Base-by-base conservation (phyloP, 306 rosid genomes). In the Acacia crassicarpa region DNA sequence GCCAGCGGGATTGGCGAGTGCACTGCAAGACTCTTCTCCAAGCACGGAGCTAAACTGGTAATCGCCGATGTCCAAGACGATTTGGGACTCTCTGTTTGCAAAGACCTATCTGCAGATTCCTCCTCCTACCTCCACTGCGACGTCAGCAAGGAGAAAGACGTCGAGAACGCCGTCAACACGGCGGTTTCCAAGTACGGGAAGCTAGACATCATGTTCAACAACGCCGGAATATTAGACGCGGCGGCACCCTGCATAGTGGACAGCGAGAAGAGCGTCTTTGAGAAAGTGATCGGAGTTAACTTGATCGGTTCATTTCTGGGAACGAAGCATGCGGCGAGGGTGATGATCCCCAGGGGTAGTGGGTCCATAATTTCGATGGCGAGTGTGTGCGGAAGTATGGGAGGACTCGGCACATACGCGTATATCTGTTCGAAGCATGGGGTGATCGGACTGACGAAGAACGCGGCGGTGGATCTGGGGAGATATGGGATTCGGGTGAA, bases 1-100 rank as follows among this genome's bases (percentile, higher is more conserved):
- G 89, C 91, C 0, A 81, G 90, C 11, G 92, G 96, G 46, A 85
- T 92, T 1, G 92, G 92, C 1, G 94, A 90, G 33, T 48, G 54
- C 46, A 83, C 90, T 0, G 86, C 87, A 19, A 78, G 84, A 35
- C 83, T 90, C 40, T 92, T 90, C 83, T 44, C 89, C 0, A 73
- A 77, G 56, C 93, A 90, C 12, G 92, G 90, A 15, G 89, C 94
- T 2, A 77, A 81, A 68, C 85, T 88, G 0, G 80, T 90, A 1
- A 86, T 92, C 8, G 90, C 94, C 1, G 90, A 90, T 23, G 13
- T 62, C 33, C 67, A 62, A 27, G 67, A 62, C 27, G 67, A 62
- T 3, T 27, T 27, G 16, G 67, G 38, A 0, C 67, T 12, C 67
- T 62, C 67, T 13, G 19, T 62, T 25, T 62, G 35, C 38, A 62